Conservation (phyloP, 1,284 basidiomycete species). For the Jaminaea rosea region DNA sequence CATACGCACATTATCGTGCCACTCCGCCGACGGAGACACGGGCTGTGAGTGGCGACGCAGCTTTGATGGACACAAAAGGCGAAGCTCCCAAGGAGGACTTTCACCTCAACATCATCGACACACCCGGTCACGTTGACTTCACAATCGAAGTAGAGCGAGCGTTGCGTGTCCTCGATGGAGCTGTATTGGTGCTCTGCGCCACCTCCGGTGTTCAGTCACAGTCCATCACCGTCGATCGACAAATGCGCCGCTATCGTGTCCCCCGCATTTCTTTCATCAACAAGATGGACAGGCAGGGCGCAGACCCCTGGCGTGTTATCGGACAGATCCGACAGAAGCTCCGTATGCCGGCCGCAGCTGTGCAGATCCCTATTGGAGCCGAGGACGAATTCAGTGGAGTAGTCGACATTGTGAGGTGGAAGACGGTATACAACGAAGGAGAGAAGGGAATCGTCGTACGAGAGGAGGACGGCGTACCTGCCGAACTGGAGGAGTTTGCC, state of each 20-base stretch:
- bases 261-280: slow-evolving; percentile 95
- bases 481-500: slow-evolving; percentile 52
- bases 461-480: slow-evolving; percentile 83
- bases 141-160: slow-evolving; percentile 99
- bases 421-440: slow-evolving; percentile 88
- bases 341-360: slow-evolving; percentile 83
- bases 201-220: slow-evolving; percentile 95
- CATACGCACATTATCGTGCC: slow-evolving; percentile 92
- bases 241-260: slow-evolving; percentile 91
- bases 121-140: slow-evolving; percentile 98
- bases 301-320: slow-evolving; percentile 92
- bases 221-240: slow-evolving; percentile 96
- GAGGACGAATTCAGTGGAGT: slow-evolving; percentile 83
- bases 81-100: slow-evolving; percentile 59
- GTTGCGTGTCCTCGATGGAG: slow-evolving; percentile 89
- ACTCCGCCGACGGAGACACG: slow-evolving; percentile 48
- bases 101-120: slow-evolving; percentile 97
- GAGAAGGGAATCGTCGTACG: slow-evolving; percentile 77
- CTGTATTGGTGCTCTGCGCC: slow-evolving; percentile 90
- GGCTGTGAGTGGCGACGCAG: slow-evolving; percentile 46
- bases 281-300: slow-evolving; percentile 98
- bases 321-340: slow-evolving; percentile 86
- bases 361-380: slow-evolving; percentile 88
- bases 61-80: slow-evolving; percentile 19
- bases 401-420: slow-evolving; percentile 89